phyloP scores from a whole-genome alignment of 352 stramenopile species.

The Pythium biforme region DNA sequence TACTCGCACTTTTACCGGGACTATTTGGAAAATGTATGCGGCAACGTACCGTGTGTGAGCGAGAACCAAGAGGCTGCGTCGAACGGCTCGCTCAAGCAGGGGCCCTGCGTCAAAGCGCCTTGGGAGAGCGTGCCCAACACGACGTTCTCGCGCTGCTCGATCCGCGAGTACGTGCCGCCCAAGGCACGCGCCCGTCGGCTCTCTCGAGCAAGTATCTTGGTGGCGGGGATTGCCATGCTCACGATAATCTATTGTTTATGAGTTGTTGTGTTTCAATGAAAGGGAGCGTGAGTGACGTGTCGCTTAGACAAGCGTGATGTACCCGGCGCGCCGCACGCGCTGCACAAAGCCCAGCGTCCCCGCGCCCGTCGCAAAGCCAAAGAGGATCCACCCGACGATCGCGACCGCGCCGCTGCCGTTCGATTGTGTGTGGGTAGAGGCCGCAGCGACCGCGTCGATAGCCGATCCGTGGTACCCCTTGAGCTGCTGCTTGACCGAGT shows the following conservation, averaged over 20 bases:
- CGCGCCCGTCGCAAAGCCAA: slow-evolving; percentile 39
- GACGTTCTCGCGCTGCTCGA: slow-evolving; percentile 55
- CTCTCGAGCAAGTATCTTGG: background rate
- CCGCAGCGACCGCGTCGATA: background rate
- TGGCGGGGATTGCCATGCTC: background rate
- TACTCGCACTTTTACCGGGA: slow-evolving; percentile 68
- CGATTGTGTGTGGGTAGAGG: background rate
- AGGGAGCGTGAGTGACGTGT: background rate
- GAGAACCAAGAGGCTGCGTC: slow-evolving; percentile 44
- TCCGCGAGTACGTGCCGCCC: slow-evolving; percentile 46
- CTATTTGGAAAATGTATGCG: slow-evolving; percentile 67
- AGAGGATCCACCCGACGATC: slow-evolving; percentile 33
- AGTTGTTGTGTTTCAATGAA: background rate
- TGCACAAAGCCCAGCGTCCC: slow-evolving; percentile 36
- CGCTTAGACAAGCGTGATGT: slow-evolving; percentile 30
- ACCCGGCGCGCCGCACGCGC: slow-evolving; percentile 35
- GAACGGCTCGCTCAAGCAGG: slow-evolving; percentile 34
- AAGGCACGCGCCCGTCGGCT: slow-evolving; percentile 2
- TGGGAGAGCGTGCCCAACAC: slow-evolving; percentile 53
- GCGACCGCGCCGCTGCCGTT: slow-evolving; percentile 1
- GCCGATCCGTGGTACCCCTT: slow-evolving; percentile 27
- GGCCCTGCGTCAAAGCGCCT: slow-evolving; percentile 40
- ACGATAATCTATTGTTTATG: background rate
- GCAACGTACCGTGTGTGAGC: slow-evolving; percentile 55
- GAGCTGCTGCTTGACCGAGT: slow-evolving; percentile 46